Conservation (phyloP, 306 rosid species). For the Gynostemma pentaphyllum region DNA sequence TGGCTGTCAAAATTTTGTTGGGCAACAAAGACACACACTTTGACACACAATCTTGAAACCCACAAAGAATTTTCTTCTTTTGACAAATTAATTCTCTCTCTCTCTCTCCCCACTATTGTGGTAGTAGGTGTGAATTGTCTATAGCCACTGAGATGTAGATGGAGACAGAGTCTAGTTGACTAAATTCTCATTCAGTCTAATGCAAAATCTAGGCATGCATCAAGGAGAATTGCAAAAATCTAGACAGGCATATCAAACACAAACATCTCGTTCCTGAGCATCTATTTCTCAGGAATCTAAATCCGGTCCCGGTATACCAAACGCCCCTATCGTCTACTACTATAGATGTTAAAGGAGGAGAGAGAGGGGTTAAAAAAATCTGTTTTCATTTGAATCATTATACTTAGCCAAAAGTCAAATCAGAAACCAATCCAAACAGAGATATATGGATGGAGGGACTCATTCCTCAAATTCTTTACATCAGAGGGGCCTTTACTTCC, state of each 20-base stretch:
- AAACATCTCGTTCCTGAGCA: too few species aligned
- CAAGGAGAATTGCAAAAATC: slow-evolving; percentile 7
- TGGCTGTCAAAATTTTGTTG: slow-evolving; percentile 2
- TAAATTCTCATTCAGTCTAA: slow-evolving; percentile 21
- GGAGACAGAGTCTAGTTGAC: slow-evolving; percentile 37
- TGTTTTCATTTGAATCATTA: background rate
- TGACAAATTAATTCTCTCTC: slow-evolving; percentile 6
- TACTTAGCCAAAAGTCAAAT: background rate
- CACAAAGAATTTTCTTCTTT: background rate
- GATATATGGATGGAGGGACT: background rate
- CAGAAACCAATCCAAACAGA: background rate
- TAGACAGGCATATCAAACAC: too few species aligned
- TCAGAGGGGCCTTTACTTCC: background rate
- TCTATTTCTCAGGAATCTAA: too few species aligned
- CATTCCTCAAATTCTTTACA: background rate
- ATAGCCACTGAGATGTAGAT: slow-evolving; percentile 21
- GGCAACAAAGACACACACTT: background rate
- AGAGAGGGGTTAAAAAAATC: slow-evolving; percentile 16
- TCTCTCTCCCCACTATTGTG: slow-evolving; percentile 14
- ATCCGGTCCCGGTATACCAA: too few species aligned
- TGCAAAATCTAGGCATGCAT: slow-evolving; percentile 25
- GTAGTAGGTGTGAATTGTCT: slow-evolving; percentile 26
- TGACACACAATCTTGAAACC: slow-evolving; percentile 7
- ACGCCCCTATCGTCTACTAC: background rate
- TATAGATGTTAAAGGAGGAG: background rate